Evolutionary conservation across 106 monocot genomes (phyloP).

Genomic region (Dioscorea dumetorum): DNA sequence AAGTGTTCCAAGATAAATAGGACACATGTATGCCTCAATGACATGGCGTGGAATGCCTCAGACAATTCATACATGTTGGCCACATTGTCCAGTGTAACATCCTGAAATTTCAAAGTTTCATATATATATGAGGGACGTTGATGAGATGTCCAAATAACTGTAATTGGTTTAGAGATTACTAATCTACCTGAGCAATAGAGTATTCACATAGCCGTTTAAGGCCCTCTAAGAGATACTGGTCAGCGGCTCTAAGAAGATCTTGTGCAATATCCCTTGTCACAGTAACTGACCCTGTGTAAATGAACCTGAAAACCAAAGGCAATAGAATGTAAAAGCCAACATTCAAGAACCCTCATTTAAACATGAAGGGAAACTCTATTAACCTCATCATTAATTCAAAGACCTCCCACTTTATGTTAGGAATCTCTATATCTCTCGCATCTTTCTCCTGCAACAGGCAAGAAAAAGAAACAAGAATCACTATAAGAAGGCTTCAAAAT

Average conservation of each 20-base stretch:
- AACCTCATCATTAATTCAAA: slow-evolving; percentile 99
- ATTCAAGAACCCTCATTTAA: not conserved
- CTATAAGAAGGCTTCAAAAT: too few relatives aligned
- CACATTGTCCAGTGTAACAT: slow-evolving; percentile 72
- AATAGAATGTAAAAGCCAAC: not conserved
- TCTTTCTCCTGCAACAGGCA: slow-evolving; percentile 64
- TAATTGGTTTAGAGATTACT: not conserved
- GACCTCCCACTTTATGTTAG: slow-evolving; percentile 91
- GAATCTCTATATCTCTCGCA: slow-evolving; percentile 94
- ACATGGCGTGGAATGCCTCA: slow-evolving; percentile 80
- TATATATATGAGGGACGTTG: not conserved
- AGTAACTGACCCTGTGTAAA: slow-evolving; percentile 87
- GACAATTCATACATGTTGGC: slow-evolving; percentile 90
- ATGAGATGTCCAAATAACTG: not conserved
- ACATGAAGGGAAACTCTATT: not conserved
- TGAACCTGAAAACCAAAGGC: slow-evolving; percentile 41
- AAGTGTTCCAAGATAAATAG: slow-evolving; percentile 84
- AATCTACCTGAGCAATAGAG: slow-evolving; percentile 72
- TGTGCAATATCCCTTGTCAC: slow-evolving; percentile 71
- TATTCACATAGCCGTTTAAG: slow-evolving; percentile 94
- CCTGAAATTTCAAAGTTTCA: slow-evolving; percentile 24
- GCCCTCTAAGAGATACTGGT: slow-evolving; percentile 96
- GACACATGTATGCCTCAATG: slow-evolving; percentile 77
- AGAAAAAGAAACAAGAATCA: not conserved
- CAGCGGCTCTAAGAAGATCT: slow-evolving; percentile 93